These are phyloP conservation scores for Fistulinella staudtii DNA, from an alignment of 1,284 basidiomycete species.

Conservation along the genomic window DNA sequence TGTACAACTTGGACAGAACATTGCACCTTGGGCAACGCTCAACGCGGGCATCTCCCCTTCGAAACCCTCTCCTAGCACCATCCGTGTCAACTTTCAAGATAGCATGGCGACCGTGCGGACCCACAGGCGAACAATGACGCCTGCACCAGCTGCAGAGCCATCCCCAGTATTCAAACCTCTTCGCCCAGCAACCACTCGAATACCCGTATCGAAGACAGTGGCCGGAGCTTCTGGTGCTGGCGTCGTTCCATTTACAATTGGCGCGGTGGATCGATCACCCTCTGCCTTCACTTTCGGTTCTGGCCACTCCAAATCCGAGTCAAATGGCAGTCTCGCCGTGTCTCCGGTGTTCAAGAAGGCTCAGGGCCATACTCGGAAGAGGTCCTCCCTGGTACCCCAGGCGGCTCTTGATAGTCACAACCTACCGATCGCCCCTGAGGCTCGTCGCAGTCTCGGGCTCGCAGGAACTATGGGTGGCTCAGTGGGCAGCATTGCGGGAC, in stretches of 20 bases:
- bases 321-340: constrained; percentile 31
- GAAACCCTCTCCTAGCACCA: constrained; percentile 27
- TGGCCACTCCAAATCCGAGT: constrained; percentile 29
- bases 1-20: constrained; percentile 50
- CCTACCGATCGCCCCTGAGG: constrained; percentile 46
- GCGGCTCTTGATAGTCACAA: constrained; percentile 13
- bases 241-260: constrained; percentile 13
- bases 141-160: constrained; percentile 47
- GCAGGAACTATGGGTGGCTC: constrained; percentile 62
- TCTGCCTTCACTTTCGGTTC: constrained; percentile 51
- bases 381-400: constrained; percentile 34
- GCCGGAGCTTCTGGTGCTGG: constrained; percentile 5
- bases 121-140: constrained; percentile 52
- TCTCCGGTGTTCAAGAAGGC: constrained; percentile 51
- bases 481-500: constrained; percentile 40
- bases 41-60: constrained; percentile 47
- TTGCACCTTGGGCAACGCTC: constrained; percentile 58
- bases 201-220: constrained; percentile 14
- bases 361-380: constrained; percentile 34
- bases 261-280: constrained; percentile 32
- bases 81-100: constrained; percentile 6
- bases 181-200: constrained; percentile 41
- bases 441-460: constrained; percentile 55
- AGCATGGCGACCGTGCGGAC: constrained; percentile 28
- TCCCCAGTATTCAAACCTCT: constrained; percentile 58